These are phyloP conservation scores for Chlorokybus atmophyticus DNA, from an alignment of 139 green algal species.

Conservation along the genomic window DNA sequence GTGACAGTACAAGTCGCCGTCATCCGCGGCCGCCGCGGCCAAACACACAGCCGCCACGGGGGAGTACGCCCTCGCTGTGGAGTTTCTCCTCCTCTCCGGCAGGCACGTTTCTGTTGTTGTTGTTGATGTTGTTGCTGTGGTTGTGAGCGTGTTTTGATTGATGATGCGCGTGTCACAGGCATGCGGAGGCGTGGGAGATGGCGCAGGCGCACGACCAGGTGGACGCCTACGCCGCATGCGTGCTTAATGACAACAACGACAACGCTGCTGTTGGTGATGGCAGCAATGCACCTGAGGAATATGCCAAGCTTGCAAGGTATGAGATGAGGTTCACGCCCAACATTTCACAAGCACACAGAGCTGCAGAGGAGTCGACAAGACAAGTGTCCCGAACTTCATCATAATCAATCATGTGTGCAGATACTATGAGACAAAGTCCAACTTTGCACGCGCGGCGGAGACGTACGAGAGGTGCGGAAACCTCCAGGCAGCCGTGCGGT, in stretches of 20 bases:
- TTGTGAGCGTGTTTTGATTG: constrained; percentile 13
- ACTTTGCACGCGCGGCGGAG: constrained; percentile 32
- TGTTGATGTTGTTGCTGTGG: too few species aligned
- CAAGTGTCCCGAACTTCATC: too few species aligned
- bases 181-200: constrained; percentile 58
- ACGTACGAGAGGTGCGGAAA: constrained; percentile 42
- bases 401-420: too few species aligned
- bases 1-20: too few species aligned
- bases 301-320: too few species aligned
- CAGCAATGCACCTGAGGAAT: too few species aligned
- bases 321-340: too few species aligned
- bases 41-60: constrained; percentile 35
- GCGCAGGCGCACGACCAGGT: constrained; percentile 46
- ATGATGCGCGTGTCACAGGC: background rate
- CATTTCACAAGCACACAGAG: too few species aligned
- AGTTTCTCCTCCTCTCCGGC: constrained; percentile 58
- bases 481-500: constrained; percentile 30
- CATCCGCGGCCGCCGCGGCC: constrained; percentile 34
- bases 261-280: too few species aligned
- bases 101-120: too few species aligned
- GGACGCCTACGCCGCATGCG: constrained; percentile 48
- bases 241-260: too few species aligned
- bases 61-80: constrained; percentile 34
- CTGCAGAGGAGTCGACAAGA: too few species aligned
- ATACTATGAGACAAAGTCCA: constrained; percentile 12